phyloP scores from a whole-genome alignment of 1,284 basidiomycete genomes.

The Ceratobasidium sp. region DNA sequence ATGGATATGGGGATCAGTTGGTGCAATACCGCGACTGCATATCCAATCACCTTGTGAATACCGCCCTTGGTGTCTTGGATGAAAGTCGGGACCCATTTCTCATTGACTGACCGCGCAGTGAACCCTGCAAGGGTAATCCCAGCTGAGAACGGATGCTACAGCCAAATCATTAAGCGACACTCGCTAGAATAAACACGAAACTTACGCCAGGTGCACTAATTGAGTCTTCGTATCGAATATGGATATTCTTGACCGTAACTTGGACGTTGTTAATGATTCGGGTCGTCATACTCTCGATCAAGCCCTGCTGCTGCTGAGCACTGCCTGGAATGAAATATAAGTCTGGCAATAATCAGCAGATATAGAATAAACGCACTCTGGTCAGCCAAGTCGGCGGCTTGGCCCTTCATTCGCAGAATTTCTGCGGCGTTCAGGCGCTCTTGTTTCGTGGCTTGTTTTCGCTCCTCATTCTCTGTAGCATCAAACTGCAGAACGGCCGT shows the following conservation, averaged over 20 bases:
- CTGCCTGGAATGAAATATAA: slow-evolving; percentile 60
- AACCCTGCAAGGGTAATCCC: slow-evolving; percentile 94
- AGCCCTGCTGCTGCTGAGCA: slow-evolving; percentile 80
- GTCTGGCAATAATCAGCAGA: neutral
- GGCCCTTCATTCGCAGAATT: slow-evolving; percentile 78
- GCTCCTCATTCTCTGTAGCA: slow-evolving; percentile 84
- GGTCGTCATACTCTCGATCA: slow-evolving; percentile 85
- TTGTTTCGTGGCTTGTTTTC: slow-evolving; percentile 87
- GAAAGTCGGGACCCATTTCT: slow-evolving; percentile 92
- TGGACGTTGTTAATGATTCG: slow-evolving; percentile 98
- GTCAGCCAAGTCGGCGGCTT: slow-evolving; percentile 61
- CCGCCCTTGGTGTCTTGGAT: slow-evolving; percentile 88
- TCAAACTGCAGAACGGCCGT: slow-evolving; percentile 63
- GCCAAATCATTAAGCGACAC: neutral
- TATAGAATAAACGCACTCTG: slow-evolving; percentile 7
- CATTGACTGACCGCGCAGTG: slow-evolving; percentile 93
- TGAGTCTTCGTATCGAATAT: slow-evolving; percentile 96
- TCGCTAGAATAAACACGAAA: slow-evolving; percentile 48
- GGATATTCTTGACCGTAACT: slow-evolving; percentile 94
- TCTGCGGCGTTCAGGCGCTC: slow-evolving; percentile 93
- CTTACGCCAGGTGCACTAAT: slow-evolving; percentile 89
- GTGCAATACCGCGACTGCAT: neutral
- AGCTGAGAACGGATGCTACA: slow-evolving; percentile 91
- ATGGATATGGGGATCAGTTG: slow-evolving; percentile 21
- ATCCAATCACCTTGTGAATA: slow-evolving; percentile 81